Evolutionary conservation across 192 early-diverging fungal genomes (phyloP).

Genomic region (Coemansia sp.): DNA sequence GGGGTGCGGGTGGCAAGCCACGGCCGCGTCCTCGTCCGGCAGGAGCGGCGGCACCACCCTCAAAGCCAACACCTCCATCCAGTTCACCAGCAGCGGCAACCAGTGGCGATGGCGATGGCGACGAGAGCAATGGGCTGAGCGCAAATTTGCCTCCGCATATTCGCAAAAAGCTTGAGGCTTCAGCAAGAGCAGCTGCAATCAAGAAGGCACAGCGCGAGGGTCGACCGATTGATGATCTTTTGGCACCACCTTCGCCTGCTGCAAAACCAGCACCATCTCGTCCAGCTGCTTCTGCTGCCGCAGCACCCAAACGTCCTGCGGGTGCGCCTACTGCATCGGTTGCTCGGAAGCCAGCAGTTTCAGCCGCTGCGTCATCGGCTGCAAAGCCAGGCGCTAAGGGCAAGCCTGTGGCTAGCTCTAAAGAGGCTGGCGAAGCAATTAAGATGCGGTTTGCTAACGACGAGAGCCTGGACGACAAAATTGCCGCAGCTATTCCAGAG

Average conservation of each 20-base stretch:
- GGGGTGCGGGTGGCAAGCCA: slow-evolving; percentile 19
- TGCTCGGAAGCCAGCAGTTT: slow-evolving; percentile 31
- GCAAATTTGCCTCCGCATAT: slow-evolving; percentile 50
- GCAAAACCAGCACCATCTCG: slow-evolving; percentile 15
- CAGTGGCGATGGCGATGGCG: not conserved
- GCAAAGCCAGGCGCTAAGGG: slow-evolving; percentile 35
- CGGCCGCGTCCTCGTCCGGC: slow-evolving; percentile 19
- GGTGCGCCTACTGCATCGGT: slow-evolving; percentile 39
- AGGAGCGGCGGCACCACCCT: slow-evolving; percentile 10
- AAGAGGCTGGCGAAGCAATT: slow-evolving; percentile 58
- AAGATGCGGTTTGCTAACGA: slow-evolving; percentile 70
- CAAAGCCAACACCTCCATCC: not conserved
- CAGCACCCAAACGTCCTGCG: slow-evolving; percentile 18
- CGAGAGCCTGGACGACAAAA: slow-evolving; percentile 58
- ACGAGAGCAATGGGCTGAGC: slow-evolving; percentile 15
- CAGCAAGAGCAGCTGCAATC: slow-evolving; percentile 44
- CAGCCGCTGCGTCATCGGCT: slow-evolving; percentile 23
- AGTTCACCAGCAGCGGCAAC: not conserved
- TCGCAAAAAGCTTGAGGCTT: slow-evolving; percentile 53
- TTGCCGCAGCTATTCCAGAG: slow-evolving; percentile 61
- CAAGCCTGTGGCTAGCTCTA: slow-evolving; percentile 2
- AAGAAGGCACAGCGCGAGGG: slow-evolving; percentile 54
- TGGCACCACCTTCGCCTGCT: slow-evolving; percentile 31
- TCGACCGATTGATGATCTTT: slow-evolving; percentile 20
- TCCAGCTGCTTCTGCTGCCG: slow-evolving; percentile 8